phyloP scores from a whole-genome alignment of 352 stramenopile species.

The Phytophthora litchii region DNA sequence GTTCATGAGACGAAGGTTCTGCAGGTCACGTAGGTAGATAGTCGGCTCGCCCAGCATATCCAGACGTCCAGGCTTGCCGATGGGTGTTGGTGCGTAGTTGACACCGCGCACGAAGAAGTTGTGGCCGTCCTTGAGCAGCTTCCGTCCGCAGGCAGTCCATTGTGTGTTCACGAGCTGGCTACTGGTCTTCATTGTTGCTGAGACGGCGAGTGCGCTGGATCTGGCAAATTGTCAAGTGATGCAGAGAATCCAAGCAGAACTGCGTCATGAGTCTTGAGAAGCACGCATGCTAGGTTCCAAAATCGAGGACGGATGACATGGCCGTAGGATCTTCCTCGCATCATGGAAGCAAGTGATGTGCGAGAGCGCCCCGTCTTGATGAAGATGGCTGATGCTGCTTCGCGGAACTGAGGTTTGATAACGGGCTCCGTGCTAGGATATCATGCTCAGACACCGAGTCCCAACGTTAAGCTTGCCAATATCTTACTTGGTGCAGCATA shows the following conservation, averaged over 20 bases:
- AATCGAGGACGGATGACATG: not conserved
- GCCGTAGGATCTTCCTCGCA: too few species aligned
- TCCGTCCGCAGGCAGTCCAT: constrained; percentile 65
- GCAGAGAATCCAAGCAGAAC: constrained; percentile 19
- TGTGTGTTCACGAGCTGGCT: constrained; percentile 42
- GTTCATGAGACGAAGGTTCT: constrained; percentile 75
- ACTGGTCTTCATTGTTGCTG: constrained; percentile 10
- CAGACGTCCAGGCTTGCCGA: constrained; percentile 52
- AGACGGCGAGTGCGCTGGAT: not conserved
- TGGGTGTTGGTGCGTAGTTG: constrained; percentile 76
- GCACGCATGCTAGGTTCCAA: not conserved
- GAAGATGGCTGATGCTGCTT: too few species aligned
- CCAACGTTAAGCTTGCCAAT: too few species aligned
- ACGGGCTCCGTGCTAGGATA: too few species aligned
- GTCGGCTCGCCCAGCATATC: constrained; percentile 61
- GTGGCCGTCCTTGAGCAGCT: constrained; percentile 59
- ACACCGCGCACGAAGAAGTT: constrained; percentile 77
- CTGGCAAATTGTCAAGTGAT: constrained; percentile 29
- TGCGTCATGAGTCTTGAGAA: too few species aligned
- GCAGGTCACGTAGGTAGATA: constrained; percentile 68
- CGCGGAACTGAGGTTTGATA: too few species aligned
- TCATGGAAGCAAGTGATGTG: too few species aligned
- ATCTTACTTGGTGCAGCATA: too few species aligned
- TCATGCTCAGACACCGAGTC: too few species aligned
- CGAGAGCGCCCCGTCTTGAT: too few species aligned